Percentiles rank a stretch among this genome's conserved stretches.
These are phyloP conservation scores for Rhodotorula paludigena DNA, from an alignment of 768 basidiomycete species.

Conservation along the genomic window DNA sequence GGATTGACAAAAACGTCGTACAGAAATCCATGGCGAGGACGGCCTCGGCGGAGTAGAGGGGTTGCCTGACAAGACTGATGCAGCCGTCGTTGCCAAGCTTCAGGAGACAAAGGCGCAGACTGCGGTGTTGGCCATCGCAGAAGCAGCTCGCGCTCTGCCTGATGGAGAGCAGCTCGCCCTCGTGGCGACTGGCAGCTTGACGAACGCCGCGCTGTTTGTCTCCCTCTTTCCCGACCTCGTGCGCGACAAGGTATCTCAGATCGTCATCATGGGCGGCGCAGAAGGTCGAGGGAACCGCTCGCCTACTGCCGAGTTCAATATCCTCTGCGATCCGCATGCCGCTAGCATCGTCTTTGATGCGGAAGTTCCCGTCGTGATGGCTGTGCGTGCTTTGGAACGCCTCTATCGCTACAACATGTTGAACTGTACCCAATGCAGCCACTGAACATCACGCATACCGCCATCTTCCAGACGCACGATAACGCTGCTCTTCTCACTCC, in stretches of 20 bases:
- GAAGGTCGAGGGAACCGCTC: constrained; percentile 77
- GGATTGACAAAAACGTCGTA: neutral
- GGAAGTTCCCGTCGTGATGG: constrained; percentile 56
- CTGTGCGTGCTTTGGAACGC: constrained; percentile 6
- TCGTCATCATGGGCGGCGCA: constrained; percentile 89
- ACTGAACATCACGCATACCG: constrained; percentile 79
- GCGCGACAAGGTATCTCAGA: constrained; percentile 57
- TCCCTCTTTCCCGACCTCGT: constrained; percentile 55
- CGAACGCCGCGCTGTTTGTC: constrained; percentile 69
- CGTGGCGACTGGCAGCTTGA: constrained; percentile 76
- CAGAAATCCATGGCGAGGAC: constrained; percentile 69
- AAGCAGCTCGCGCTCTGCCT: constrained; percentile 52
- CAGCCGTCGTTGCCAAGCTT: constrained; percentile 49
- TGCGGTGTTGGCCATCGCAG: constrained; percentile 65
- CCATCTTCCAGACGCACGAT: constrained; percentile 61
- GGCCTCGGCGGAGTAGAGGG: constrained; percentile 82
- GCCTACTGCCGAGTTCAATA: constrained; percentile 50
- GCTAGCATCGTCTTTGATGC: constrained; percentile 72
- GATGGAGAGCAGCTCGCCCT: constrained; percentile 61
- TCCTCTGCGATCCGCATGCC: constrained; percentile 58
- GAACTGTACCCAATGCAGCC: neutral
- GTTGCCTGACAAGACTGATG: constrained; percentile 55
- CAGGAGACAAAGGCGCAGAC: neutral
- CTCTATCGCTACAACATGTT: neutral
- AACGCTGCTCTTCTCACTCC: constrained; percentile 57